phyloP scores from a whole-genome alignment of 805 yeast species.

The Lachancea dasiensis region DNA sequence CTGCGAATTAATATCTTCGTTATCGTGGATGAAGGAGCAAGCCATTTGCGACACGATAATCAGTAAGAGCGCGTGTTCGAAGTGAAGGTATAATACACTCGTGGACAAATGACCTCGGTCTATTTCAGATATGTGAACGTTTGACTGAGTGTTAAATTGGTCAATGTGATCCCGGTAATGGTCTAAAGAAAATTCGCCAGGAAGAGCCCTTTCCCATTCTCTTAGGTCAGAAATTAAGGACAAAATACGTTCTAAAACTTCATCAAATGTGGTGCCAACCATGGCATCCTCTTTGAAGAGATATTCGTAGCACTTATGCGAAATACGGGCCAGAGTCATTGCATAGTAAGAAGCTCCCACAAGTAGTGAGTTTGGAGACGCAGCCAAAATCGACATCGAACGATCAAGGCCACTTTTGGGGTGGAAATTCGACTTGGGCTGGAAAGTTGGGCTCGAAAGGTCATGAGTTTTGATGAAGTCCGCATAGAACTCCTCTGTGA shows the following conservation, averaged over 20 bases:
- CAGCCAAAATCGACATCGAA: conserved; percentile 15
- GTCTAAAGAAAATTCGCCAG: conserved; percentile 18
- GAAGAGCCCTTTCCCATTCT: conserved; percentile 23
- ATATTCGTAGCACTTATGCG: conserved; percentile 13
- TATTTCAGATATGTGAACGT: conserved; percentile 14
- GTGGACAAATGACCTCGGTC: conserved; percentile 19
- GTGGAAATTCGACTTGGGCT: not conserved
- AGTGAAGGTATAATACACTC: conserved; percentile 21
- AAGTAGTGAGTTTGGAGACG: conserved; percentile 18
- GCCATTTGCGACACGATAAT: conserved; percentile 19
- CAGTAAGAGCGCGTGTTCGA: conserved; percentile 17
- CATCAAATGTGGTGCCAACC: conserved; percentile 19
- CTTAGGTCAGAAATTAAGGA: conserved; percentile 15
- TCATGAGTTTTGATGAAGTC: conserved; percentile 15
- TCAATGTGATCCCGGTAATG: conserved; percentile 19
- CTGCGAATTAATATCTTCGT: conserved; percentile 12
- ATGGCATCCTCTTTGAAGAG: conserved; percentile 22
- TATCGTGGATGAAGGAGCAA: conserved; percentile 20
- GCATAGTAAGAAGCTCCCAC: conserved; percentile 20
- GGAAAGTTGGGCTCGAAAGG: not conserved
- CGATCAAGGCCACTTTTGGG: conserved; percentile 9
- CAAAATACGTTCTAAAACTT: conserved; percentile 17
- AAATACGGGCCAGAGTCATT: conserved; percentile 15
- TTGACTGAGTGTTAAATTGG: conserved; percentile 13
- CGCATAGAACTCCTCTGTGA: conserved; percentile 20